phyloP scores from a whole-genome alignment of 1,284 basidiomycete genomes.

The Xerocomus nothofagi region DNA sequence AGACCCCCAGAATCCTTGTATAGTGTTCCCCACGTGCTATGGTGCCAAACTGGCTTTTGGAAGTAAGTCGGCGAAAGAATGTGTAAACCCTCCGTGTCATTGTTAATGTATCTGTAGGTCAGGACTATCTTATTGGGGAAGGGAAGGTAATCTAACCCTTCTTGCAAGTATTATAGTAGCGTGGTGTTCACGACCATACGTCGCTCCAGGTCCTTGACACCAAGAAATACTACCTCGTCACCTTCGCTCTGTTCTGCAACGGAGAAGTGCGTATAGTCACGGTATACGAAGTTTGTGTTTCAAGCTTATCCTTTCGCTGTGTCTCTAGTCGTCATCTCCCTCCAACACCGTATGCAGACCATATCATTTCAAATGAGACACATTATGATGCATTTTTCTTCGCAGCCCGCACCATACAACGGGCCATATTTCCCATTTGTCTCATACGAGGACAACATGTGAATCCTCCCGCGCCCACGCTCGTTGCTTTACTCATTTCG shows the following conservation, averaged over 20 bases:
- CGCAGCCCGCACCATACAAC: slow-evolving; percentile 41
- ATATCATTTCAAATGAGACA: not conserved
- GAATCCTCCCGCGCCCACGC: slow-evolving; percentile 15
- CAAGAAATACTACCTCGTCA: slow-evolving; percentile 50
- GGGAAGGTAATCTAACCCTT: slow-evolving; percentile 39
- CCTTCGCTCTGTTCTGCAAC: slow-evolving; percentile 55
- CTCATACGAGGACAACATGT: slow-evolving; percentile 61
- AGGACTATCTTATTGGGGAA: slow-evolving; percentile 50
- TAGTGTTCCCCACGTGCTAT: slow-evolving; percentile 41
- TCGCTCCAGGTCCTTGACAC: slow-evolving; percentile 44
- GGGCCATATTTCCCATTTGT: slow-evolving; percentile 44
- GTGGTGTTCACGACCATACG: not conserved
- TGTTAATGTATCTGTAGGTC: slow-evolving; percentile 35
- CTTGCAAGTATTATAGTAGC: not conserved
- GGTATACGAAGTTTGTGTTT: no score
- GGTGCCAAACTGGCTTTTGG: slow-evolving; percentile 34
- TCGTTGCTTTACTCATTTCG: not conserved
- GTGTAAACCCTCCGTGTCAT: not conserved
- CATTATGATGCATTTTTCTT: not conserved
- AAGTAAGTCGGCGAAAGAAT: slow-evolving; percentile 25
- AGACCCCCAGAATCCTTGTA: slow-evolving; percentile 35
- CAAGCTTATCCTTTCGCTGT: not conserved
- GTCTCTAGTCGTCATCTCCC: slow-evolving; percentile 54
- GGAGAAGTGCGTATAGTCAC: slow-evolving; percentile 54
- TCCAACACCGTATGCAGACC: slow-evolving; percentile 50